Base-by-base conservation (phyloP, 331 rosid genomes). In the Rosa hybrid region DNA sequence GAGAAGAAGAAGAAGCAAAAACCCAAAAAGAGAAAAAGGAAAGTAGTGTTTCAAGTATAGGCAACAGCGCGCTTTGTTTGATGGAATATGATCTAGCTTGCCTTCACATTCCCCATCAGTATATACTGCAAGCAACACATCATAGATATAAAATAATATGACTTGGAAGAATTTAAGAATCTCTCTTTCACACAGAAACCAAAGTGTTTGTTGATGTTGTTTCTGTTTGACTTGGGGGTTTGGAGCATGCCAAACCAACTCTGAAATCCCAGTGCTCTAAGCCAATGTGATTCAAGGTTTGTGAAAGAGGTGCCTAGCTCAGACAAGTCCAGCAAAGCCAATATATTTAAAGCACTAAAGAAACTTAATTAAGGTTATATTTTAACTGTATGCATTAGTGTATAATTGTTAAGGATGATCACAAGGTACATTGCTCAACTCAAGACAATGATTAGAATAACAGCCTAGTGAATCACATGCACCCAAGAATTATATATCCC, bases 381-480 rank as follows among this genome's bases (percentile, higher is more conserved):
- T 60, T 13, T 23, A 59, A 59, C 68, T 23, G 23, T 21, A 59
- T 59, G 6, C 14, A 8, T 12, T 23, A 34, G 70, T 64, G 45
- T 82, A 85, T 42, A 79, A 67, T 84, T 79, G 81, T 87, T 87
- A 81, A 86, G 94, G 94, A 89, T 92, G 88, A 89, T 79, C 88
- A 38, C 34, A 64, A 71, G 71, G 70, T 78, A 74, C 76, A 68
- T 77, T 80, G 86, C 84, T 81, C 84, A 62, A 56, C 63, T 44
- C 44, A 83, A 83, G 83, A 83, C 86, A 83, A 85, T 89, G 85
- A 90, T 86, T 85, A 86, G 81, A 75, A 72, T 17, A 85, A 81
- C 88, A 90, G 88, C 94, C 86, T 87, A 83, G 79, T 50, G 86
- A 93, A 78, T 90, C 93, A 91, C 93, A 91, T 89, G 94, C 90